These are phyloP conservation scores for Metarhizium album DNA, from an alignment of 2,329 filamentous ascomycete genomes.

Conservation along the genomic window DNA sequence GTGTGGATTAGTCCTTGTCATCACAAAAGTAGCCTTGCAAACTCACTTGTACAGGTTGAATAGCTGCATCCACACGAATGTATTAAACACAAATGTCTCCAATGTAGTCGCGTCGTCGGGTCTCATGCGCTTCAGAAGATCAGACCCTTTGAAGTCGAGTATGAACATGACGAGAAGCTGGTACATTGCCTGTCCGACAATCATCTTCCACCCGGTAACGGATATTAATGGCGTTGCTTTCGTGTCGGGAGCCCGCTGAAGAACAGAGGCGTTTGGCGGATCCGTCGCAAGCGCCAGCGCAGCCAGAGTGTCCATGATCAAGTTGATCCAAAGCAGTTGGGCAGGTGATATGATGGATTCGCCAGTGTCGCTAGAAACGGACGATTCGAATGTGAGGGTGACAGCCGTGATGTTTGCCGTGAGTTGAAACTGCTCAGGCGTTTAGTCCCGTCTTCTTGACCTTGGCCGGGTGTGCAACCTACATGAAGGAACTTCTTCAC, in stretches of 20 bases:
- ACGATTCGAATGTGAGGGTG: conserved; percentile 53
- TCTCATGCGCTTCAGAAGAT: conserved; percentile 41
- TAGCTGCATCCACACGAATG: conserved; percentile 62
- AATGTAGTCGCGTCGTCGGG: conserved; percentile 33
- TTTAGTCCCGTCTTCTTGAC: background rate
- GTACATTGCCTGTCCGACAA: conserved; percentile 49
- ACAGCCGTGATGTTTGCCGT: conserved; percentile 63
- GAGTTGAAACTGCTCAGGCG: conserved; percentile 40
- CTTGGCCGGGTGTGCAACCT: background rate
- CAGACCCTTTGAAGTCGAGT: conserved; percentile 46
- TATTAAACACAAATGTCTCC: conserved; percentile 57
- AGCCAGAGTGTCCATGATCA: conserved; percentile 61
- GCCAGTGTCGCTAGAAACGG: conserved; percentile 43
- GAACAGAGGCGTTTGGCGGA: conserved; percentile 43
- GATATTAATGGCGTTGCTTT: conserved; percentile 67
- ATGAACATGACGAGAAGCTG: conserved; percentile 46
- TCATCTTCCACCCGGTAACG: conserved; percentile 53
- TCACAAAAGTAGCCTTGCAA: too few relatives aligned
- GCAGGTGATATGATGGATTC: conserved; percentile 52
- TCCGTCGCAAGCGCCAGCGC: conserved; percentile 56
- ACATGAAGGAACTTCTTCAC: conserved; percentile 58
- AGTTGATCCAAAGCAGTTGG: conserved; percentile 57
- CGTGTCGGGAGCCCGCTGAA: conserved; percentile 40
- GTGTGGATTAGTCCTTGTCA: background rate
- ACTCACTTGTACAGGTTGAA: conserved; percentile 37